Conservation (phyloP, 441 rosid species). For the Gossypium schwendimanii region DNA sequence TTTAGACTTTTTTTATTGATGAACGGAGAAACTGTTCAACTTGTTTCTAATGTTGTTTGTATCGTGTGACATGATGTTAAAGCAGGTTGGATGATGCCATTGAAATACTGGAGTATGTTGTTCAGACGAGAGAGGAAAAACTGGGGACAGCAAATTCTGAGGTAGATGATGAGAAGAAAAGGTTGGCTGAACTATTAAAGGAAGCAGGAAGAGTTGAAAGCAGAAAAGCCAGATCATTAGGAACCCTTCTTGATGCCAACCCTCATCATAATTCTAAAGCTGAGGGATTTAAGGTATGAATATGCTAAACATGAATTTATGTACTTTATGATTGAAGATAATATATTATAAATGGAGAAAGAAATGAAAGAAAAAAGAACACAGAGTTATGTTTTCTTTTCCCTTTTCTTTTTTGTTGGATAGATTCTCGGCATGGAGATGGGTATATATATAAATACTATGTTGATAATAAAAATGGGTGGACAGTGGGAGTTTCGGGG, state of each 20-base stretch:
- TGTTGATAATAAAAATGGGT: neutral
- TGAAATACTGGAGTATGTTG: conserved; percentile 59
- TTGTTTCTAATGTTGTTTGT: neutral
- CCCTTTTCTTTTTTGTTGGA: neutral
- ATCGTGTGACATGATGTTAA: conserved; percentile 8
- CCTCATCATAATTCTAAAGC: conserved; percentile 22
- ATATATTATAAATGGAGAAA: conserved; percentile 28
- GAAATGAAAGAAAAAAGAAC: conserved; percentile 10
- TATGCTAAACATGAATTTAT: conserved; percentile 15
- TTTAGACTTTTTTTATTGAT: neutral
- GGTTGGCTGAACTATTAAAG: conserved; percentile 66
- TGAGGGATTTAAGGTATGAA: conserved; percentile 31
- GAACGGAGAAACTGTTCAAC: neutral
- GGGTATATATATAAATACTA: neutral
- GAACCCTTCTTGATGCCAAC: conserved; percentile 67
- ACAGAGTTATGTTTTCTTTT: neutral
- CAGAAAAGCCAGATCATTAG: conserved; percentile 65
- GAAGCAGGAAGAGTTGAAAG: conserved; percentile 72
- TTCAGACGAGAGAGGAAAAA: conserved; percentile 71
- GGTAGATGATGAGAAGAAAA: conserved; percentile 56
- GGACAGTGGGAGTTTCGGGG: neutral
- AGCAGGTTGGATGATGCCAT: conserved; percentile 85
- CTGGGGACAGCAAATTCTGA: conserved; percentile 90
- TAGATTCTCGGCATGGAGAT: conserved; percentile 18
- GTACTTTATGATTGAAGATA: conserved; percentile 18